Percentiles rank a stretch among this genome's conserved stretches.
phyloP scores from a whole-genome alignment of 108 stramenopile species.

The Nitzschia sp. region DNA sequence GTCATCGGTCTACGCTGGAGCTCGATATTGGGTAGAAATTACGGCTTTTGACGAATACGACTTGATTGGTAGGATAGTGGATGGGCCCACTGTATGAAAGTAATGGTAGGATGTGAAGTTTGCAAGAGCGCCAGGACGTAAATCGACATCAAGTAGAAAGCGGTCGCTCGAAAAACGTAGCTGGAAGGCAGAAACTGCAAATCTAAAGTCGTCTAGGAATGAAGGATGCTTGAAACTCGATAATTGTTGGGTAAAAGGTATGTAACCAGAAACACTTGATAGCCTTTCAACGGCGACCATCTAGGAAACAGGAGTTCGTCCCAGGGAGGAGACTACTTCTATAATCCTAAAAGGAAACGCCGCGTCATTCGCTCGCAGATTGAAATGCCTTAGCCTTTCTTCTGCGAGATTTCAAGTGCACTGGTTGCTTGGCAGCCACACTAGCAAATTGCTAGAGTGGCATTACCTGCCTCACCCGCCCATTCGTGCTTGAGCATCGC shows the following conservation, averaged over 20 bases:
- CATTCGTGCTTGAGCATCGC: conserved; percentile 26
- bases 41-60: conserved; percentile 47
- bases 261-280: too few species aligned
- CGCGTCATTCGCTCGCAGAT: conserved; percentile 9
- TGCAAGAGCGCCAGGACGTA: too few species aligned
- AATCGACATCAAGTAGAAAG: too few species aligned
- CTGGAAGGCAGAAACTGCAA: too few species aligned
- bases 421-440: conserved; percentile 7
- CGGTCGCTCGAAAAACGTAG: too few species aligned
- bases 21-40: conserved; percentile 43
- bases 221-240: too few species aligned
- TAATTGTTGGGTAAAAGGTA: too few species aligned
- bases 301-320: too few species aligned
- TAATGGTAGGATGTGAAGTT: too few species aligned
- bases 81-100: neutral
- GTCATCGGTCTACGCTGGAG: conserved; percentile 28
- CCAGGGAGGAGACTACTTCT: too few species aligned
- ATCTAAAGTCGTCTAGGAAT: too few species aligned
- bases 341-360: neutral
- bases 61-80: conserved; percentile 36
- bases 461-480: conserved; percentile 44
- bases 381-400: neutral
- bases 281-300: too few species aligned
- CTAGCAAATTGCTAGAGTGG: conserved; percentile 21
- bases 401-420: conserved; percentile 3